phyloP scores from a whole-genome alignment of 176 grass and related monocot species.

The Dendrocalamus sinicus region DNA sequence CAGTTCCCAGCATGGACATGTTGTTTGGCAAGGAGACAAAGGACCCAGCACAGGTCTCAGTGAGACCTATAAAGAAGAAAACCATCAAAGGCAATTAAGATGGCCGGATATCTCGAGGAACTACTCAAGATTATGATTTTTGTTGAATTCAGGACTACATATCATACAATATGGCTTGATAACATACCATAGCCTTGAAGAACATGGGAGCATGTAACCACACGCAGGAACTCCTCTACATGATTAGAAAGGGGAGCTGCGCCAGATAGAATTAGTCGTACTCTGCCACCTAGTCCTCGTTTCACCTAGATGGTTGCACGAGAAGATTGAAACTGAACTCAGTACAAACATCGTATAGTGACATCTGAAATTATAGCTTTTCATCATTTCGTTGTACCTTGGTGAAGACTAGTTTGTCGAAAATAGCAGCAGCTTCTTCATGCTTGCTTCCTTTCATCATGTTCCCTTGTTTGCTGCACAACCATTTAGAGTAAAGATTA shows the following conservation, averaged over 20 bases:
- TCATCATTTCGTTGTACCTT: slow-evolving; percentile 59
- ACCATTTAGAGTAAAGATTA: slow-evolving; percentile 35
- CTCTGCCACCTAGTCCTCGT: slow-evolving; percentile 74
- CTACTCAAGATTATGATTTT: background rate
- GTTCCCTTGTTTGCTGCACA: slow-evolving; percentile 82
- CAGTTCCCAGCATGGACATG: slow-evolving; percentile 89
- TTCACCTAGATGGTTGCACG: slow-evolving; percentile 66
- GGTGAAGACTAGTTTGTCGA: slow-evolving; percentile 77
- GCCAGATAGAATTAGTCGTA: slow-evolving; percentile 82
- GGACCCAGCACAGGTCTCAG: slow-evolving; percentile 82
- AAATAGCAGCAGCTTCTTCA: slow-evolving; percentile 75
- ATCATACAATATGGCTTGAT: slow-evolving; percentile 29
- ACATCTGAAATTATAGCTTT: slow-evolving; percentile 2
- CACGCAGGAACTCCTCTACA: slow-evolving; percentile 85
- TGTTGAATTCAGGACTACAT: background rate
- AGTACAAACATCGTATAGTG: background rate
- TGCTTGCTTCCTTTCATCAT: slow-evolving; percentile 88
- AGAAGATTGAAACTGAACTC: slow-evolving; percentile 13
- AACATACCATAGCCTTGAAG: slow-evolving; percentile 93
- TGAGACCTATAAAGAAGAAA: slow-evolving; percentile 66
- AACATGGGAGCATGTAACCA: slow-evolving; percentile 90
- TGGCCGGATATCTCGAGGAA: slow-evolving; percentile 5
- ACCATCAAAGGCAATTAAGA: background rate
- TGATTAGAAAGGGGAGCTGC: slow-evolving; percentile 83
- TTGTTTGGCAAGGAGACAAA: slow-evolving; percentile 83